Conservation (phyloP, 1,284 basidiomycete species). For the Rhodotorula sp. region DNA sequence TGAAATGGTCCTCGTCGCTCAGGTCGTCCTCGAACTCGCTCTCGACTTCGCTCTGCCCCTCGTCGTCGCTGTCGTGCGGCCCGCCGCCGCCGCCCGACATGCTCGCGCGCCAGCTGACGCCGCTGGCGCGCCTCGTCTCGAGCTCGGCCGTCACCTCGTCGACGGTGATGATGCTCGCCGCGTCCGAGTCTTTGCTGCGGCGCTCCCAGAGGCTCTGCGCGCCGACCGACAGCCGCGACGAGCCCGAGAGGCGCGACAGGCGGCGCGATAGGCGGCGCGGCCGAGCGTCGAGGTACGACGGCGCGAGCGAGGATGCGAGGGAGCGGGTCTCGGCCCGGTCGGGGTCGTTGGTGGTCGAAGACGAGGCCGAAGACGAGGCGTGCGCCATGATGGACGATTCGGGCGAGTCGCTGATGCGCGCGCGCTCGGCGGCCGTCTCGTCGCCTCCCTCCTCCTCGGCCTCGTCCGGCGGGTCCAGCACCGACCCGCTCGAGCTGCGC, state of each 20-base stretch:
- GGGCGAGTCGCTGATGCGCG: slow-evolving; percentile 8
- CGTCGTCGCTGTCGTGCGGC: slow-evolving; percentile 39
- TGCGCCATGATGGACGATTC: slow-evolving; percentile 17
- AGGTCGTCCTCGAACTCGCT: slow-evolving; percentile 45
- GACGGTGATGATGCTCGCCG: slow-evolving; percentile 87
- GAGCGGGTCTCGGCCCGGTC: slow-evolving; percentile 23
- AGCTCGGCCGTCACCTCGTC: slow-evolving; percentile 98
- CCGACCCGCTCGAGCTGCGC: slow-evolving; percentile 18
- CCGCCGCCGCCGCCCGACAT: slow-evolving; percentile 48
- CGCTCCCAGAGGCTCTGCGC: slow-evolving; percentile 35
- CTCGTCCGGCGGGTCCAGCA: slow-evolving; percentile 33
- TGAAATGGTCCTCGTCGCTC: slow-evolving; percentile 50
- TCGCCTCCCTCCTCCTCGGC: slow-evolving; percentile 23
- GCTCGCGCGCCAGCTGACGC: slow-evolving; percentile 43
- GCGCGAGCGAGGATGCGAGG: slow-evolving; percentile 25
- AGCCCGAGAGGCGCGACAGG: slow-evolving; percentile 25
- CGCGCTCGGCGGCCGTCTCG: neutral
- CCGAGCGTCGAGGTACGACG: slow-evolving; percentile 22
- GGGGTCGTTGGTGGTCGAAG: slow-evolving; percentile 9
- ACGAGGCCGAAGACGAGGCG: slow-evolving; percentile 7
- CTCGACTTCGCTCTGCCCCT: slow-evolving; percentile 43
- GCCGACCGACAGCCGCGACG: slow-evolving; percentile 23
- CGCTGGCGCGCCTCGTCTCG: slow-evolving; percentile 71
- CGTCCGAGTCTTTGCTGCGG: slow-evolving; percentile 57
- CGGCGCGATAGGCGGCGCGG: slow-evolving; percentile 18